A percentile compares a stretch with the other conserved stretches of the same genome.
phyloP scores from a whole-genome alignment of 2,329 filamentous ascomycete genomes.

The Alternaria dauci region DNA sequence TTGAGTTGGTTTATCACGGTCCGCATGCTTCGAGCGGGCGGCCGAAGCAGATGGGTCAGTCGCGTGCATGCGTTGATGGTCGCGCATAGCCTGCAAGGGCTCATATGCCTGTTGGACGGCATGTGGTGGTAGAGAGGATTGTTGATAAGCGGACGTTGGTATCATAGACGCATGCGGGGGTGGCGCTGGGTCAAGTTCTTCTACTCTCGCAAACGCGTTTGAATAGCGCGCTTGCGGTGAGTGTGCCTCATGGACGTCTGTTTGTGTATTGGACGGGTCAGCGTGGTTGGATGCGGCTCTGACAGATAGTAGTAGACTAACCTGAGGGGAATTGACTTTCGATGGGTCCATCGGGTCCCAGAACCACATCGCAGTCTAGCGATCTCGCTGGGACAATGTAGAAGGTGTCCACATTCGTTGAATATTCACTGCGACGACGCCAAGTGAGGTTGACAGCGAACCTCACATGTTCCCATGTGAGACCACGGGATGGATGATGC shows the following conservation, averaged over 20 bases:
- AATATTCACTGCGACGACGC: not conserved
- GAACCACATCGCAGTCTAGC: not conserved
- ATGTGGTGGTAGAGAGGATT: not conserved
- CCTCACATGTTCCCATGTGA: not conserved
- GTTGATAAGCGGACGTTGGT: not conserved
- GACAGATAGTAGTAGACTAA: not conserved
- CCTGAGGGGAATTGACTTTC: not conserved
- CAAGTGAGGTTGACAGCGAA: not conserved
- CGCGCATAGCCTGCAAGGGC: not conserved
- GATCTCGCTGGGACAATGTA: not conserved
- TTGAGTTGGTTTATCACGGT: not conserved
- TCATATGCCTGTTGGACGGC: not conserved
- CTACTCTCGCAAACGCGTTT: not conserved
- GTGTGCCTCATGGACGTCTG: not conserved
- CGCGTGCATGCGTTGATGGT: not conserved
- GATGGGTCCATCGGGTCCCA: not conserved
- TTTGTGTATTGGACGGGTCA: not conserved
- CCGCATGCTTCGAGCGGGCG: not conserved
- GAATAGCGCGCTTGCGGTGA: not conserved
- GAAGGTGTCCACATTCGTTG: not conserved
- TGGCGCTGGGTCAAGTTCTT: not conserved
- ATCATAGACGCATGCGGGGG: not conserved
- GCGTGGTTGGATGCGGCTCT: not conserved
- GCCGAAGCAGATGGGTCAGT: not conserved
- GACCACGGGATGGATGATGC: rapidly evolving